These are phyloP conservation scores for Hyaloscypha bicolor DNA, from an alignment of 495 filamentous ascomycete species.

Conservation along the genomic window DNA sequence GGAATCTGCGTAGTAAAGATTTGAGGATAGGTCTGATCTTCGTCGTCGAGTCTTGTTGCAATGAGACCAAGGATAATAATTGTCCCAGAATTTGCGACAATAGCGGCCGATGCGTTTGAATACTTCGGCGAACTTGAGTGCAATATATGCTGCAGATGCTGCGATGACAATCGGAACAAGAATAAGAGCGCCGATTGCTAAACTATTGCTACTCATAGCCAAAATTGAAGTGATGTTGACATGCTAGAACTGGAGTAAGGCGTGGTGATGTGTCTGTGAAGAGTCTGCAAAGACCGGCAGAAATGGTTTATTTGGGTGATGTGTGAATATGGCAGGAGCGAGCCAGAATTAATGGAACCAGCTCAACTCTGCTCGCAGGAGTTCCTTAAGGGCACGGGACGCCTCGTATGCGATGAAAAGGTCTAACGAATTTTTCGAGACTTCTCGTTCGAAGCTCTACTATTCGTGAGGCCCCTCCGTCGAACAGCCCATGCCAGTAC, in stretches of 20 bases:
- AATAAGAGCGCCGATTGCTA: constrained; percentile 50
- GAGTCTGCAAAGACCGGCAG: constrained; percentile 7
- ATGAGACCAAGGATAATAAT: constrained; percentile 12
- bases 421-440: too few relatives aligned
- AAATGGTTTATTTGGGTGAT: constrained; percentile 14
- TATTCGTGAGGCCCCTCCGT: too few relatives aligned
- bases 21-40: constrained; percentile 33
- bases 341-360: constrained; percentile 19
- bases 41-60: constrained; percentile 1
- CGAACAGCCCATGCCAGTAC: too few relatives aligned
- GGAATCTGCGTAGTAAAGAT: constrained; percentile 24
- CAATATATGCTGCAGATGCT: constrained; percentile 45
- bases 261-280: constrained; percentile 17
- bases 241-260: constrained; percentile 26
- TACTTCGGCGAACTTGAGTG: constrained; percentile 40
- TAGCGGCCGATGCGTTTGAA: constrained; percentile 3
- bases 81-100: constrained; percentile 18
- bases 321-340: constrained; percentile 27
- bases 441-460: too few relatives aligned
- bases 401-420: too few relatives aligned
- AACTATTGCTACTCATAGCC: constrained; percentile 36
- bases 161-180: constrained; percentile 58
- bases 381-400: too few relatives aligned
- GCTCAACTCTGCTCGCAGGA: neutral
- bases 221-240: constrained; percentile 37